Evolutionary conservation across 352 stramenopile genomes (phyloP), one percentile per base, ranked within the genome.

Genomic region (Lagenidium sp.): DNA sequence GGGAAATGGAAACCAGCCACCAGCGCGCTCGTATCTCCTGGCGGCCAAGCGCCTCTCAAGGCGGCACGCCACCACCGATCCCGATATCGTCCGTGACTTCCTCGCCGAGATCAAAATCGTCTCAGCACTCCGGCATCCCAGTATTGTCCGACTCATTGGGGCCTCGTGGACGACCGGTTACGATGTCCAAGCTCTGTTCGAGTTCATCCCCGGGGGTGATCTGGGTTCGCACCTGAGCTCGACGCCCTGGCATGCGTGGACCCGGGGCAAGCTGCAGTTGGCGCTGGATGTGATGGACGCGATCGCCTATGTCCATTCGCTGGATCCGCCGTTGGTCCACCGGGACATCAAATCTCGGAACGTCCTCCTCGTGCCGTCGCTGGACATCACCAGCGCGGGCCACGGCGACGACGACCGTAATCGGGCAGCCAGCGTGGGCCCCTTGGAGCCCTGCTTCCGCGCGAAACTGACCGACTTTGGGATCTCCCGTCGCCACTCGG

Each of bases 381-480:
- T 38, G 32, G 15, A 38, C 8, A 15, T 13, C 8, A 34, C 28
- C 28, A 34, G 8, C 8, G 15, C 28, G 28, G n/a, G n/a, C n/a
- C n/a, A n/a, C n/a, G 15, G 28, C 28, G 28, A 15, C 28, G 15
- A 13, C 28, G 28, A 15, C 28, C 34, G 34, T 8, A 8, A n/a
- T 18, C 21, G 7, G 6, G 16, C 7, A 39, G 7, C 6, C n/a
- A 23, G 29, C 23, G 60, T 60, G 39, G 38, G 60, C 3, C 35
- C 53, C 5, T 38, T 80, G 1, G 57, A 66, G 38, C 41, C 43
- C 19, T 41, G 47, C 5, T 28, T 63, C 20, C 56, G 72, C 42
- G 65, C 68, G 15, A 84, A 84, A 42, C 40, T 82, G 23, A 71
- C 54, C n/a, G 61, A 75, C 30, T 78, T 76, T 57, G 67, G 67